Conservation (phyloP, 352 stramenopile genomes). For the Globisporangium iwayamae region DNA sequence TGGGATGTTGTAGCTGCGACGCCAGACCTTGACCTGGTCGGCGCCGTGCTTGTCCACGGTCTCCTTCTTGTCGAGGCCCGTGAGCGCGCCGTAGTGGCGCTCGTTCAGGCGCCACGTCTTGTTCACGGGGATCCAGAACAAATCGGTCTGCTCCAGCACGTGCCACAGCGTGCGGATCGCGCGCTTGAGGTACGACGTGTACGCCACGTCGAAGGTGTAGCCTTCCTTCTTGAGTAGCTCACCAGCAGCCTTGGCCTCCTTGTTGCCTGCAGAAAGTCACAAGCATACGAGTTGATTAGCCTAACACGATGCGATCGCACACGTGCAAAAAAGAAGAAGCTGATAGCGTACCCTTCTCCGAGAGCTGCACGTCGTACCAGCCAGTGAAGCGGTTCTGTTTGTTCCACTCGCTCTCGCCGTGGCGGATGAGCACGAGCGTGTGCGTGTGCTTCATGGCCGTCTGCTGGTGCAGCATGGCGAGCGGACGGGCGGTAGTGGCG, state of each 20-base stretch:
- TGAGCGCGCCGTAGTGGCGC: conserved; percentile 97
- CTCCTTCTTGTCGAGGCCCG: conserved; percentile 98
- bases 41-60: conserved; percentile 98
- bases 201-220: conserved; percentile 94
- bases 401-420: conserved; percentile 95
- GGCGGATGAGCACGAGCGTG: conserved; percentile 90
- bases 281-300: neutral
- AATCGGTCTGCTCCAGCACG: conserved; percentile 91
- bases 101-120: conserved; percentile 98
- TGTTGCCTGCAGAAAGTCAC: conserved; percentile 44
- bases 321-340: neutral
- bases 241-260: conserved; percentile 89
- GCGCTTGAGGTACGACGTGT: conserved; percentile 94
- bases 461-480: conserved; percentile 42
- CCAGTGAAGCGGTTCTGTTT: conserved; percentile 93
- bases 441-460: conserved; percentile 77
- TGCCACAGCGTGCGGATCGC: conserved; percentile 94
- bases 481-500: conserved; percentile 22
- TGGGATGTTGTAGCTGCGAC: conserved; percentile 97
- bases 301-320: neutral
- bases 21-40: conserved; percentile 95
- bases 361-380: conserved; percentile 93
- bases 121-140: conserved; percentile 95
- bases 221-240: conserved; percentile 89
- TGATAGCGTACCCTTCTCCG: conserved; percentile 42